phyloP scores from a whole-genome alignment of 192 early-diverging fungal genomes.

The Cetraspora pellucida region DNA sequence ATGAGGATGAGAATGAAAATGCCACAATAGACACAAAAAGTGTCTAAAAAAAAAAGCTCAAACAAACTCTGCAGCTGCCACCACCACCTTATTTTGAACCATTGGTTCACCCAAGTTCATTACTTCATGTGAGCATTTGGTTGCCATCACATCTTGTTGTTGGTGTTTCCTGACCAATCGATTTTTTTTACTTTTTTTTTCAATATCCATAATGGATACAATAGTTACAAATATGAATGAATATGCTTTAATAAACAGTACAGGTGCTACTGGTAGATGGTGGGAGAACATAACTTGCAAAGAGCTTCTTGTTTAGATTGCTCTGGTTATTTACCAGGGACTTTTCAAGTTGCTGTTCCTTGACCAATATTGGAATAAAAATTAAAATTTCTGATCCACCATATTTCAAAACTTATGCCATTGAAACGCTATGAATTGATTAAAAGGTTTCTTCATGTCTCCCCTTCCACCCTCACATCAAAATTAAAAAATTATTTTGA shows the following conservation, averaged over 20 bases:
- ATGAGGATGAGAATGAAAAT: neutral
- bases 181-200: conserved; percentile 1
- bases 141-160: neutral
- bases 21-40: neutral
- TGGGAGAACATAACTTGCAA: neutral
- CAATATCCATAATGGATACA: neutral
- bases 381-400: neutral
- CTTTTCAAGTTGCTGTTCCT: neutral
- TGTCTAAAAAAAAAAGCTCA: neutral
- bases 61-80: neutral
- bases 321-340: neutral
- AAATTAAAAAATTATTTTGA: neutral
- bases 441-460: neutral
- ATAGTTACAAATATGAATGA: neutral
- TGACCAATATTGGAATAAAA: neutral
- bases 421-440: neutral
- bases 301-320: neutral
- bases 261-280: neutral
- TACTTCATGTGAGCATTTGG: neutral
- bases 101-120: neutral
- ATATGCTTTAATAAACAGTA: neutral
- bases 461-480: neutral
- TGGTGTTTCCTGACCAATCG: neutral
- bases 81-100: neutral
- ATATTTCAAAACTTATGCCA: neutral